phyloP scores from a whole-genome alignment of 768 basidiomycete species.

The Candolleomyces eurysporus region DNA sequence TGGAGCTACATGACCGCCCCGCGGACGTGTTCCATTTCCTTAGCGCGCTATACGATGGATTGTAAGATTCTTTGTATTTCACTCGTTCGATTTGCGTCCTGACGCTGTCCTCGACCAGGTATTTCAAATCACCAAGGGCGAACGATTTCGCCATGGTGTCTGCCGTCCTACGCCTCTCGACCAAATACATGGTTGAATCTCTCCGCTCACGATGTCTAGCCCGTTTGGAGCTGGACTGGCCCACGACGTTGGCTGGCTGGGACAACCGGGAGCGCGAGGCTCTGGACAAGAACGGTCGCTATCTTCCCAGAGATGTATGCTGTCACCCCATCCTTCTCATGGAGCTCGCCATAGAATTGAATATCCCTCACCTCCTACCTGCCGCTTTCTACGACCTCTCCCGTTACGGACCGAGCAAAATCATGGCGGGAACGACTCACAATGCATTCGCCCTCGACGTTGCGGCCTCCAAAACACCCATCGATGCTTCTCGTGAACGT shows the following conservation, averaged over 20 bases:
- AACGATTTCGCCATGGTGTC: conserved; percentile 59
- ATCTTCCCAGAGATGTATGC: conserved; percentile 55
- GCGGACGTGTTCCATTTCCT: conserved; percentile 68
- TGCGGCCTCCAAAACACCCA: not conserved
- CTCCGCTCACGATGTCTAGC: conserved; percentile 60
- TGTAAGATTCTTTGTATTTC: conserved; percentile 44
- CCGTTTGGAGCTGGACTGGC: conserved; percentile 65
- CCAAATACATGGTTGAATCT: conserved; percentile 73
- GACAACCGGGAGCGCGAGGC: conserved; percentile 61
- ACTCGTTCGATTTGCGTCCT: conserved; percentile 1
- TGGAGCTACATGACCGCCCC: conserved; percentile 64
- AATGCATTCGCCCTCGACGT: conserved; percentile 29
- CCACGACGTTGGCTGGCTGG: conserved; percentile 64
- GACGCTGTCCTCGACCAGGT: conserved; percentile 32
- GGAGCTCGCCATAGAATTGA: conserved; percentile 65
- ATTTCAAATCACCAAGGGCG: conserved; percentile 50
- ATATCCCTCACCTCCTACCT: conserved; percentile 55
- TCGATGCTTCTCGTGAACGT: not conserved
- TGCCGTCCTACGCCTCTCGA: conserved; percentile 66
- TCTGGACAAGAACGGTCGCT: conserved; percentile 48
- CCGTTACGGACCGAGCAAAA: conserved; percentile 70
- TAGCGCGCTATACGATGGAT: conserved; percentile 70
- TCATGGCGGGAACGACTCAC: conserved; percentile 49
- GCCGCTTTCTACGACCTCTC: conserved; percentile 74
- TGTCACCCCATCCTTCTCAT: conserved; percentile 72